Percentiles rank a stretch among this genome's conserved stretches.
phyloP scores from a whole-genome alignment of 805 yeast genomes.

The Yarrowia bubula region DNA sequence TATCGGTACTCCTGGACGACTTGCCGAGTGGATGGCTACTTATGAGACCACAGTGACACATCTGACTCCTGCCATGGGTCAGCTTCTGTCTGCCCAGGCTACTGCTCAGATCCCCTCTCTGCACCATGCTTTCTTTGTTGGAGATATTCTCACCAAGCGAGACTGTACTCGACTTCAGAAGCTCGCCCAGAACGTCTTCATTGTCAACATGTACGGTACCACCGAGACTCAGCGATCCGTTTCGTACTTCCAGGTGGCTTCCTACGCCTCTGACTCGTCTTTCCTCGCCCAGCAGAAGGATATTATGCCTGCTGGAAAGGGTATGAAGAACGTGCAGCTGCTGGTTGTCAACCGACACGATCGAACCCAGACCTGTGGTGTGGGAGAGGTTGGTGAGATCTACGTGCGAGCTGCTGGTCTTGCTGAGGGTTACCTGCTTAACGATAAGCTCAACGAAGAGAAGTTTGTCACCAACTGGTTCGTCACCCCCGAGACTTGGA shows the following conservation, averaged over 20 bases:
- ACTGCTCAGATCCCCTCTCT: slow-evolving; percentile 76
- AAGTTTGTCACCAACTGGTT: slow-evolving; percentile 94
- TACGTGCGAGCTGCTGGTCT: slow-evolving; percentile 98
- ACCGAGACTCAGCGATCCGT: slow-evolving; percentile 99
- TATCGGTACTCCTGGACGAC: slow-evolving; percentile 96
- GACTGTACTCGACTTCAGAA: slow-evolving; percentile 93
- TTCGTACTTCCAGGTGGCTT: slow-evolving; percentile 84
- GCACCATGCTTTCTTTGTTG: slow-evolving; percentile 97
- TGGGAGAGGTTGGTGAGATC: slow-evolving; percentile 98
- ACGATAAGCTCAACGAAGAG: slow-evolving; percentile 82
- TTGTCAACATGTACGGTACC: slow-evolving; percentile 98
- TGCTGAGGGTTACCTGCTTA: slow-evolving; percentile 91
- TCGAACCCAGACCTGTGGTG: slow-evolving; percentile 88
- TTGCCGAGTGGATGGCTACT: slow-evolving; percentile 95
- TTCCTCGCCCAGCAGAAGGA: slow-evolving; percentile 85
- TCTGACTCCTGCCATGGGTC: slow-evolving; percentile 99
- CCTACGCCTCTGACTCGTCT: slow-evolving; percentile 63
- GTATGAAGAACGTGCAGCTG: slow-evolving; percentile 93
- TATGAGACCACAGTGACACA: slow-evolving; percentile 95
- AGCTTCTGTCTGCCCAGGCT: slow-evolving; percentile 92
- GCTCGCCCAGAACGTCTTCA: slow-evolving; percentile 81
- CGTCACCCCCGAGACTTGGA: slow-evolving; percentile 64
- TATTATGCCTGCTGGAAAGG: slow-evolving; percentile 97
- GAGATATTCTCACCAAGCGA: slow-evolving; percentile 94
- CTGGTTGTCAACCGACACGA: slow-evolving; percentile 91